Percentiles rank a stretch among this genome's conserved stretches.
Conservation (phyloP, 768 basidiomycete genomes). For the Calocybe indica region DNA sequence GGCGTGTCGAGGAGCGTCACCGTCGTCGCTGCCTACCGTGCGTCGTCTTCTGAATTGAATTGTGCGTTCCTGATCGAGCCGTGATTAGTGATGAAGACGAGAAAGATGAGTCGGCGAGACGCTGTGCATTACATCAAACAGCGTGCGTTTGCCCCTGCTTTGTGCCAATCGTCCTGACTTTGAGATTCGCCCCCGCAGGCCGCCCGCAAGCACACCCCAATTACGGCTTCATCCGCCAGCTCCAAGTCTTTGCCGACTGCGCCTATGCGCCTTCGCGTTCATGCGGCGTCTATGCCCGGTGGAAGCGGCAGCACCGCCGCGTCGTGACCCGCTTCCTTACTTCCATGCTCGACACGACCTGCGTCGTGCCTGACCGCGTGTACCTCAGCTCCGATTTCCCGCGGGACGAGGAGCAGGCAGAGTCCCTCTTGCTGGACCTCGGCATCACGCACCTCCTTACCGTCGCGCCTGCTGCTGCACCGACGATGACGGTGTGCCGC, state of each 20-base stretch:
- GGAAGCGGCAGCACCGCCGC: constrained; percentile 50
- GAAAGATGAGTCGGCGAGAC: constrained; percentile 30
- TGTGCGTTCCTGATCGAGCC: neutral
- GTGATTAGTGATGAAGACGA: constrained; percentile 43
- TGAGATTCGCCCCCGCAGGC: constrained; percentile 13
- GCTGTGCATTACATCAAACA: constrained; percentile 46
- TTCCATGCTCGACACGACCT: constrained; percentile 44
- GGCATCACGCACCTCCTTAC: constrained; percentile 50
- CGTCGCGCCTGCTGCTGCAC: constrained; percentile 13
- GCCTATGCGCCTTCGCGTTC: constrained; percentile 35
- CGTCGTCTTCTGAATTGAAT: constrained; percentile 15
- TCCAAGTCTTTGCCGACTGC: constrained; percentile 49
- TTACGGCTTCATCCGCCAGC: constrained; percentile 53
- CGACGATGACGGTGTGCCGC: constrained; percentile 24
- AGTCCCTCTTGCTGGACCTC: constrained; percentile 43
- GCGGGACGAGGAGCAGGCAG: constrained; percentile 40
- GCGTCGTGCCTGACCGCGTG: constrained; percentile 42
- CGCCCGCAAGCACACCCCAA: constrained; percentile 39
- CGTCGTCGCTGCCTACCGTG: constrained; percentile 50
- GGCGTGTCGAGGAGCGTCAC: constrained; percentile 68
- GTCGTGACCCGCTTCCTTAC: constrained; percentile 49
- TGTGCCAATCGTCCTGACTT: constrained; percentile 2
- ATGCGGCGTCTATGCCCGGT: constrained; percentile 44
- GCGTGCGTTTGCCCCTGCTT: constrained; percentile 25
- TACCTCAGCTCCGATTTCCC: constrained; percentile 56